Evolutionary conservation across 202 grass and related monocot species (phyloP), one percentile per base, ranked within the genome.

Genomic region (Brachypodium distachyon): DNA sequence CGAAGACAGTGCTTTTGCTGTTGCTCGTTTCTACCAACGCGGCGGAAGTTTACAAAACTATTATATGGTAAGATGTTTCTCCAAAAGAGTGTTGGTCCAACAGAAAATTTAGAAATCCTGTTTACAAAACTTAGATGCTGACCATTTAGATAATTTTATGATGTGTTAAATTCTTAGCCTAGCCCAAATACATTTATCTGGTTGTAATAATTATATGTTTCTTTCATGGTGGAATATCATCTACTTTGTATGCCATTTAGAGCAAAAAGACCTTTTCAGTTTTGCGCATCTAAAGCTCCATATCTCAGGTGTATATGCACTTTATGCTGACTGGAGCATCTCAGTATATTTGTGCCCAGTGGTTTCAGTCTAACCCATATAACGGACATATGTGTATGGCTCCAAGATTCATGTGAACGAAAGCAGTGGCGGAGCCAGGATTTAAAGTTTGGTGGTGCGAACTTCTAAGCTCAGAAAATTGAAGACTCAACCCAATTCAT

Each of bases 21-120:
- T 97, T 88, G 91, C 94, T 86, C 91, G 94, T 73, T 97, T 97
- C 77, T 97, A 94, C 80, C 91, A 97, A 80, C 85, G 91, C 26
- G 94, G 91, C 29, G 94, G 94, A 82, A 91, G 94, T 78, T 92
- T 94, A 18, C 94, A 97, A 78, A 94, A 97, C 84, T 97, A 97
- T 85, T 97, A 97, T 73, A 94, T 97, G 94, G 94, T 97, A 92
- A 83, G 61, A 85, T 71, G 21, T 76, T 55, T 65, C 12, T 72
- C 42, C 18, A 40, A 29, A 56, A 70, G 50, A 66, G 17, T 53
- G 50, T 4, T 53, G 22, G 18, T 62, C 33, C 60, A 63, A 39
- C 33, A 63, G 33, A 12, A 13, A 63, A 63, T 63, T 63, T 14
- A 62, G 3, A 36, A 36, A 6, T 17, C 59, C 7, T 33, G 26